Evolutionary conservation across 371 early-diverging fungal species (phyloP), one percentile per base, ranked within the genome.

Genomic region (Dichotomocladium elegans): DNA sequence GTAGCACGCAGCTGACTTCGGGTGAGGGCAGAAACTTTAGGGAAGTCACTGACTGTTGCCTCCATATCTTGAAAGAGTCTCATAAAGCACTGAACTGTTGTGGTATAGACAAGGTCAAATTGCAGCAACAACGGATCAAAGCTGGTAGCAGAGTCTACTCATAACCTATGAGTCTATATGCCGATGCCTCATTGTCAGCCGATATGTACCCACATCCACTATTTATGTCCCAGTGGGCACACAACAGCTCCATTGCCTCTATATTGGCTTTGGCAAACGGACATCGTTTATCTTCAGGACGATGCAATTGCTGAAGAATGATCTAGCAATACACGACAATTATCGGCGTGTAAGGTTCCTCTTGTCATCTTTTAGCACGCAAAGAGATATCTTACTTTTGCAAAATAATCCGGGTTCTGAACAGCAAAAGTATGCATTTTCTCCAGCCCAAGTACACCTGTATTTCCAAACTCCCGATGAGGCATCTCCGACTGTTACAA

Each of bases 21-120:
- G 4, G 79, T 72, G 24, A 80, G 57, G 12, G 81, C 74, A 3
- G 81, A 77, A 11, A 82, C 80, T 58, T 81, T 79, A 8, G 76
- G 68, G 24, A 82, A 72, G 63, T 89, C 87, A 17, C 76, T 78
- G 0, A 62, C 61, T 1, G 79, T 76, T 2, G 82, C 83, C 50
- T 83, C 83, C 84, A 86, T 83, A 26, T 86, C 87, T 34, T 70
- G 67, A 78, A 85, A 87, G 33, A 86, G 61, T 26, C 81, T 67
- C 30, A 82, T 76, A 47, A 76, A 88, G 5, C 75, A 63, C 21
- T 75, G 69, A 4, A 87, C 30, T 0, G 83, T 81, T 4, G 82
- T 80, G 24, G 68, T 56, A 54, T 81, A 82, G n/a, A 86, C 76
- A 51, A 74, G 66, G 24, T 83, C 80, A 51, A 85, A 82, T n/a